Evolutionary conservation across 2,329 filamentous ascomycete species (phyloP), one percentile per base, ranked within the genome.

Genomic region (Xylariaceae sp.): DNA sequence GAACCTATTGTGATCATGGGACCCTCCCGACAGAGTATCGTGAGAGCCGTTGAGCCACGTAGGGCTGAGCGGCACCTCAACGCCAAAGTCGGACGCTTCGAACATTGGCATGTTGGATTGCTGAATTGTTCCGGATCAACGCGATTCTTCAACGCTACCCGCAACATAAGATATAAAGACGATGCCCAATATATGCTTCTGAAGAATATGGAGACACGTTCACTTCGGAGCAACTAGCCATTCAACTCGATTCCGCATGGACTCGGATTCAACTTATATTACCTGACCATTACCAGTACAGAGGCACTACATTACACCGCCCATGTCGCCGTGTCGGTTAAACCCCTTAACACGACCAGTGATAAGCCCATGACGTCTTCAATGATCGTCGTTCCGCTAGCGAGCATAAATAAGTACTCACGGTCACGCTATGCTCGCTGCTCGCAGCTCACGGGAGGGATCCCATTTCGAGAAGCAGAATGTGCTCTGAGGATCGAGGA

Each of bases 41-140:
- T 22, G 9, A 51, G 49, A 46, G n/a, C 40, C 49, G 12, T 39
- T 37, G 47, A 62, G 51, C 48, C 64, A 54, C 22, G 57, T 49
- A 52, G 55, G 47, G 54, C 57, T 56, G 49, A 55, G 57, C 41
- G 60, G 61, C 45, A 71, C 59, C 30, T 76, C 68, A 40, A 73
- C 72, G 51, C 68, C 73, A 58, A 82, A 74, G 62, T 84, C 80
- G 58, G 74, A 71, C 59, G 85, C 80, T 58, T 84, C 80, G 65
- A 80, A 81, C 61, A 74, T 72, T 73, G 82, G 75, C 83, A 86
- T 85, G 57, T 60, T 81, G 72, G 18, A 48, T 41, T 52, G 8
- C 26, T 42, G 16, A 29, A 30, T 21, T 18, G 13, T 15, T 16
- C 22, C 21, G 9, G 44, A 18, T 16, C 13, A 30, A 22, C 26